Evolutionary conservation across 2,329 filamentous ascomycete genomes (phyloP).

Genomic region (Sporothrix brasiliensis): DNA sequence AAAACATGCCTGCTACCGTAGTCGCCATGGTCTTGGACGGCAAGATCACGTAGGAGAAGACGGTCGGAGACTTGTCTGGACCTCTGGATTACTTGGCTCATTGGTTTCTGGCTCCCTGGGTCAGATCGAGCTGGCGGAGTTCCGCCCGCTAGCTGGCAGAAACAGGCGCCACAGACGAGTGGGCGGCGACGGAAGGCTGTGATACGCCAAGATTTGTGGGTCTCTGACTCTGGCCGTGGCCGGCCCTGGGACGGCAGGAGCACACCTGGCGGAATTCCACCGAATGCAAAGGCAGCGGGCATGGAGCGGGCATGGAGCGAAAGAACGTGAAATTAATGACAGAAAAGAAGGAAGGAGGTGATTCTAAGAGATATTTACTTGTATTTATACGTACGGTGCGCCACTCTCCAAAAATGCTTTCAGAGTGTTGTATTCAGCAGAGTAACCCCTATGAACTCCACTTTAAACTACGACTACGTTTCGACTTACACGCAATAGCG

Average conservation of each 20-base stretch:
- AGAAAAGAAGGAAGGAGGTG: neutral
- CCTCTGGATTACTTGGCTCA: no score
- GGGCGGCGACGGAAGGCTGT: neutral
- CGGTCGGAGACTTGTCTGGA: neutral
- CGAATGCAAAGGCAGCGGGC: neutral
- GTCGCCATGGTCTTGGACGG: neutral
- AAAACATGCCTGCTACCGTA: neutral
- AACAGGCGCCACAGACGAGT: neutral
- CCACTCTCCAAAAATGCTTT: no score
- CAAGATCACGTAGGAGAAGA: neutral
- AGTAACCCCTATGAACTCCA: no score
- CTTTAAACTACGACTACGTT: neutral
- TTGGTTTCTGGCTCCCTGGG: no score
- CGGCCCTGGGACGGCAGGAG: neutral
- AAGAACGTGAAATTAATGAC: neutral
- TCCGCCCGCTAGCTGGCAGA: conserved; percentile 16
- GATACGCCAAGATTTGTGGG: neutral
- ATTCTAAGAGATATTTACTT: no score
- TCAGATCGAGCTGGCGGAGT: conserved; percentile 22
- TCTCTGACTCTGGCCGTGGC: neutral
- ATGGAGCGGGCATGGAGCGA: no score
- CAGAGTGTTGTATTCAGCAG: no score
- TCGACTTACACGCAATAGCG: neutral
- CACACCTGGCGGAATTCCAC: conserved; percentile 25
- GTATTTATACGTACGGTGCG: no score